Base-by-base conservation (phyloP, 139 green algal genomes). In the Edaphochlamys debaryana region DNA sequence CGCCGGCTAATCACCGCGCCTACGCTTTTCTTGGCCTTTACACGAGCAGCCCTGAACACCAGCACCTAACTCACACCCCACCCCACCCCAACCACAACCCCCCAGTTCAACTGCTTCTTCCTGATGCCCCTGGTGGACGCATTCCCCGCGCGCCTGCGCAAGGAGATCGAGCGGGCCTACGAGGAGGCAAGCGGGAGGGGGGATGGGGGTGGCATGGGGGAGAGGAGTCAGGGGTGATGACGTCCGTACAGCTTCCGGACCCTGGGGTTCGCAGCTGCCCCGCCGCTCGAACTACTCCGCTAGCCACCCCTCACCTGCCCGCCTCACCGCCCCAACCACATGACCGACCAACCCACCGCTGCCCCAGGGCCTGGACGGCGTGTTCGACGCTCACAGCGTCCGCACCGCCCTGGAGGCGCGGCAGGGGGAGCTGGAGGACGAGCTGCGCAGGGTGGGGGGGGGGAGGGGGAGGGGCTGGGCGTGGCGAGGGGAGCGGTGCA, bases 91-190 rank as follows among this genome's bases (percentile, higher is more conserved):
- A n/a, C n/a, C n/a, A n/a, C n/a, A n/a, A n/a, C n/a, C n/a, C 87
- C 91, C 67, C 91, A 93, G 93, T 98, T 99, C 95, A 99, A 98
- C 92, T 99, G 95, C 89, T 99, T 99, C 92, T 99, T 99, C 93
- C 92, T 99, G 41, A 99, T 99, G 96, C 96, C 96, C 9, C 68
- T 99, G 30, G 89, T 99, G 30, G 95, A 99, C 90, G 77, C 87
- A 30, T 99, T 99, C 90, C 94, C 95, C 20, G 83, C 85, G 20
- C 86, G 87, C 37, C 89, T 98, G 88, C 89, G 96, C 11, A 90
- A 95, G 70, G 94, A 98, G 82, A 87, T 98, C 56, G 96, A 99
- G 92, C 60, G 64, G 1, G 93, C 93, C 13, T 98, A 94, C 70
- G 93, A 96, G 66, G 89, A 94, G 71, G 93, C 96, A 41, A 3